Evolutionary conservation across 305 asterid species (phyloP).

Genomic region (Fraxinus baroniana): DNA sequence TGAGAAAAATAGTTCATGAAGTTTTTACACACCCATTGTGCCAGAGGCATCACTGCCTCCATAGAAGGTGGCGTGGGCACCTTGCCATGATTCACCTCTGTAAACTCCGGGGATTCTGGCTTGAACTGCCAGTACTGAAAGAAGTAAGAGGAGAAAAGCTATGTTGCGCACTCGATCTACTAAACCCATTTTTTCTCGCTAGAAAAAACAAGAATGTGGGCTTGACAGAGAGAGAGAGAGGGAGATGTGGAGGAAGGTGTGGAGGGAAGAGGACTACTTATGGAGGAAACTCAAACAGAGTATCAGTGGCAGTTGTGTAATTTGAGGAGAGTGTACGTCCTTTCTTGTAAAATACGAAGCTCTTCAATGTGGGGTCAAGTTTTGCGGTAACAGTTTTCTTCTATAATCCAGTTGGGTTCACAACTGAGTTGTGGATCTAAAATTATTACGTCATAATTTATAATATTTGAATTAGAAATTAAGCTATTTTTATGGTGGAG

Average conservation of each 20-base stretch:
- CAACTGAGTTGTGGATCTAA: conserved; percentile 4
- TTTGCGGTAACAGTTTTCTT: neutral
- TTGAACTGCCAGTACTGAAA: conserved; percentile 24
- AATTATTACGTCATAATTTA: neutral
- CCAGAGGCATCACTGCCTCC: conserved; percentile 97
- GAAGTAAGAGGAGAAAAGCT: conserved; percentile 27
- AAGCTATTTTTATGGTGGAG: neutral
- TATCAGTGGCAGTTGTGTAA: conserved; percentile 58
- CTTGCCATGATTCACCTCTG: conserved; percentile 59
- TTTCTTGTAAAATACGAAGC: conserved; percentile 20
- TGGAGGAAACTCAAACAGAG: conserved; percentile 39
- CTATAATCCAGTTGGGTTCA: neutral
- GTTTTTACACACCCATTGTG: conserved; percentile 63
- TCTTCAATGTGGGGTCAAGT: neutral
- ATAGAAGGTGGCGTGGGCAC: conserved; percentile 87
- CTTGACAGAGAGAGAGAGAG: neutral
- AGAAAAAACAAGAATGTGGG: neutral
- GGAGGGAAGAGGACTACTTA: conserved; percentile 68
- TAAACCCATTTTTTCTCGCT: conserved; percentile 42
- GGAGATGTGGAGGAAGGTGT: conserved; percentile 26
- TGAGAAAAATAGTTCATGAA: neutral
- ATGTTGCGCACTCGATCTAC: conserved; percentile 35
- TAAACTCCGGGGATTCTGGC: conserved; percentile 70
- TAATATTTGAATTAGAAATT: neutral
- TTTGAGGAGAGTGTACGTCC: conserved; percentile 18